phyloP scores from a whole-genome alignment of 306 rosid genomes.

The Astragalus glycyphyllos region DNA sequence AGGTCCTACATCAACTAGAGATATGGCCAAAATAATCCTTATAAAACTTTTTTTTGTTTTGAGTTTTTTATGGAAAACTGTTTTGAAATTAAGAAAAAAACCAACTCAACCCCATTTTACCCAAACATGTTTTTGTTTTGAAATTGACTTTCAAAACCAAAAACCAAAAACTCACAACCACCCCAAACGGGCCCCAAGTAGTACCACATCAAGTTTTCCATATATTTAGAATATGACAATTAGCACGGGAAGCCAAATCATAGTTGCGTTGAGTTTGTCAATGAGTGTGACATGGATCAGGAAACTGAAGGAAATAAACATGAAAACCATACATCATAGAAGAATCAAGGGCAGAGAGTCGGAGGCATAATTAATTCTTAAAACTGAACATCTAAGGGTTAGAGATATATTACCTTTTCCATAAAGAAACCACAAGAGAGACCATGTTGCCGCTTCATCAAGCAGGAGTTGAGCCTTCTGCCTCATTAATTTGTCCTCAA shows the following conservation, averaged over 20 bases:
- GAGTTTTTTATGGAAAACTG: no score
- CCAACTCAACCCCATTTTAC: no score
- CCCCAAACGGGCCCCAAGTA: no score
- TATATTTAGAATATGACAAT: background rate
- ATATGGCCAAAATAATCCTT: background rate
- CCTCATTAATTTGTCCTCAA: constrained; percentile 94
- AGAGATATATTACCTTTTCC: constrained; percentile 80
- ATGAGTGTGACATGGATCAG: constrained; percentile 11
- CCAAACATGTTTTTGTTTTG: no score
- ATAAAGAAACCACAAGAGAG: constrained; percentile 92
- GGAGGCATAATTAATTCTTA: constrained; percentile 34
- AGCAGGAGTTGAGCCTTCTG: constrained; percentile 92
- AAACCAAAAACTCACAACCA: no score
- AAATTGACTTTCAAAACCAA: no score
- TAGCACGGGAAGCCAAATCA: constrained; percentile 23
- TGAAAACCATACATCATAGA: constrained; percentile 21
- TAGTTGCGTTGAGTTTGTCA: constrained; percentile 2
- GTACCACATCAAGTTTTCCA: constrained; percentile 13
- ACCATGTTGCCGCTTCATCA: constrained; percentile 99
- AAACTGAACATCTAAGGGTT: constrained; percentile 40
- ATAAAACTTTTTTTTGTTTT: no score
- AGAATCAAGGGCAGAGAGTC: constrained; percentile 23
- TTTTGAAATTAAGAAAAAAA: no score
- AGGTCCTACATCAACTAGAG: no score
- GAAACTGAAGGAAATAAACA: constrained; percentile 32